Evolutionary conservation across 495 filamentous ascomycete genomes (phyloP), one percentile per base, ranked within the genome.

Genomic region (Penicillium silybi): DNA sequence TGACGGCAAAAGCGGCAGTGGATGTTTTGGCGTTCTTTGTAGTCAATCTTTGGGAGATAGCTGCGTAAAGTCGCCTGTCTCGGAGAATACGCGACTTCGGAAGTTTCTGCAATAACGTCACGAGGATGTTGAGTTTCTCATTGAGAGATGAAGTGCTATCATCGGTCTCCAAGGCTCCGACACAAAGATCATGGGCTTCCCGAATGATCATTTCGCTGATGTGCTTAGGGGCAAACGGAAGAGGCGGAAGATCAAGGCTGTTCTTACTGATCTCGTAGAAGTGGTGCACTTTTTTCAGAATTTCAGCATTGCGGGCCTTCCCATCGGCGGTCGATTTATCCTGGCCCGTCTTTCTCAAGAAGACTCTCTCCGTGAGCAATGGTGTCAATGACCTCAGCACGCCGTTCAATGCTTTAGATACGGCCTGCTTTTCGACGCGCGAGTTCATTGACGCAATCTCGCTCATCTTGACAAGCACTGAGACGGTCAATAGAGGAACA

Each of bases 401-500:
- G 40, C 56, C 64, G 16, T 61, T 63, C 49, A 75, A 43, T 16
- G 55, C 56, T 1, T 59, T 56, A 5, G 64, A 63, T n/a, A 68
- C 56, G 18, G 44, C 39, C 38, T 56, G 63, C 27, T 58, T 54
- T 34, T 66, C 53, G 19, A 64, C 50, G 32, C 2, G 45, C 16
- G 43, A 44, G 25, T 56, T 23, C 27, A 43, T 27, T 4, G 61
- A 49, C 23, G 57, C 59, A 1, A 73, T 41, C 42, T 73, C 62
- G 16, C 61, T 59, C 60, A 69, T 67, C 44, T 75, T 85, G n/a
- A 82, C 72, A 10, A 96, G 70, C 10, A 89, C 69, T 9, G 85
- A 79, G 13, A 96, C 63, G 15, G 81, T 80, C 47, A 88, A 73
- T 16, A 93, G 67, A 42, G 93, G 93, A 27, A 89, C 85, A 70